These are phyloP conservation scores for Penicillium bovifimosum DNA, from an alignment of 495 filamentous ascomycete genomes.

Conservation along the genomic window DNA sequence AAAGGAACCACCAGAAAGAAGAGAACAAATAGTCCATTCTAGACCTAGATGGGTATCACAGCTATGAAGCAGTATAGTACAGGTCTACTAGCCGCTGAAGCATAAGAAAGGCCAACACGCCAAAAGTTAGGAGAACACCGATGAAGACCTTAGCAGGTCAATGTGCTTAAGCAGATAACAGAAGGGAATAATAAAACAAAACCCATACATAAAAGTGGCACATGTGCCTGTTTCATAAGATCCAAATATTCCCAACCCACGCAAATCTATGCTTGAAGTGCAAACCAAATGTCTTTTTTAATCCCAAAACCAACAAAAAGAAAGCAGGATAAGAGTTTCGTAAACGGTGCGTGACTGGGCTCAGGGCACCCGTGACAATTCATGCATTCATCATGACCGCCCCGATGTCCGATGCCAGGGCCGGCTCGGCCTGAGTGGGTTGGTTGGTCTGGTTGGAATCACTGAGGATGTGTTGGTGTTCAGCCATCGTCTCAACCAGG, in stretches of 20 bases:
- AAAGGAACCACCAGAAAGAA: not conserved
- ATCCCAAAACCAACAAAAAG: not conserved
- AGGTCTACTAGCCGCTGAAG: slow-evolving; percentile 25
- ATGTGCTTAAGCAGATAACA: not conserved
- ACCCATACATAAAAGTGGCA: slow-evolving; percentile 1
- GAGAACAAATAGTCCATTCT: slow-evolving; percentile 10
- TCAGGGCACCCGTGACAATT: slow-evolving; percentile 6
- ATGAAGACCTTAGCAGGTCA: not conserved
- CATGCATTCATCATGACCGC: slow-evolving; percentile 40
- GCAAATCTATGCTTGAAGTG: slow-evolving; percentile 8
- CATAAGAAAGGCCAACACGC: slow-evolving; percentile 2
- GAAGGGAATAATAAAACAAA: not conserved
- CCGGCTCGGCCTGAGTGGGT: slow-evolving; percentile 17
- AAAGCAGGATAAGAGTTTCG: slow-evolving; percentile 16
- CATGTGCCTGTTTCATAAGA: not conserved
- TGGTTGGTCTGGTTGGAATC: slow-evolving; percentile 25
- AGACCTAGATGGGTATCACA: slow-evolving; percentile 27
- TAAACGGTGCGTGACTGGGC: slow-evolving; percentile 4
- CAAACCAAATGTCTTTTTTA: slow-evolving; percentile 5
- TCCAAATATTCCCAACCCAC: slow-evolving; percentile 6
- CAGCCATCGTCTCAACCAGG: slow-evolving; percentile 36
- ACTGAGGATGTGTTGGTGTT: slow-evolving; percentile 31
- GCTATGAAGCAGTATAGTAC: slow-evolving; percentile 28
- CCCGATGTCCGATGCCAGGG: slow-evolving; percentile 29
- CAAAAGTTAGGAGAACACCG: slow-evolving; percentile 2